Base-by-base conservation (phyloP, 495 filamentous ascomycete genomes). In the Podospora bellae-mahoneyi region DNA sequence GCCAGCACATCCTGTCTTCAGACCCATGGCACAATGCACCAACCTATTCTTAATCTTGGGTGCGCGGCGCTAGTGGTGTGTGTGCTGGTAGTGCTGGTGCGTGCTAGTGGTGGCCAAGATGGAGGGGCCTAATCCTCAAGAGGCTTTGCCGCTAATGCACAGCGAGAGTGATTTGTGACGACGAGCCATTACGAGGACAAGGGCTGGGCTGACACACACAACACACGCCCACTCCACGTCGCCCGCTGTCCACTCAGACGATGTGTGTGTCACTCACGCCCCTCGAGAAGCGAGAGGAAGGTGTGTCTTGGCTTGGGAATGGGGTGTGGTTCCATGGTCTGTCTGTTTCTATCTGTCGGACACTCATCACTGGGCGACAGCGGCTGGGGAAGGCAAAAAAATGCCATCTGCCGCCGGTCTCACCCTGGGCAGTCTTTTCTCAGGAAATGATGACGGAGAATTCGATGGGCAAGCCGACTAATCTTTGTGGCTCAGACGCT, bases 171-270 rank as follows among this genome's bases (percentile, higher is more conserved):
- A 73, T 71, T 73, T 75, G 75, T 77, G 75, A 74, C 72, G 72
- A 71, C 59, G 74, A 64, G 69, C 70, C 72, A 67, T 77, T 71
- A 70, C 73, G 72, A 71, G 69, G 68, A 71, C 68, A 66, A 68
- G 71, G 74, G 60, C 69, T 76, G 71, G 74, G 69, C 75, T 77
- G 75, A 78, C 76, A 76, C 76, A 76, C 73, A 76, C 66, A 30
- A 62, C 27, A 20, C 62, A 26, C 67, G 68, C 68, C 73, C 71
- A 74, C 66, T 72, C 72, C n/a, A 63, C 60, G 60, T 28, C 60
- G 23, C 23, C 60, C 32, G 13, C 28, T 32, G 61, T 27, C 61
- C 61, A 32, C 61, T 32, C 61, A 63, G 69, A 77, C 65, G 72
- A 34, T 63, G 60, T 55, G 65, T 72, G 77, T 78, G 72, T 78